phyloP scores from a whole-genome alignment of 2,329 filamentous ascomycete species.

The Macrophomina phaseolina region DNA sequence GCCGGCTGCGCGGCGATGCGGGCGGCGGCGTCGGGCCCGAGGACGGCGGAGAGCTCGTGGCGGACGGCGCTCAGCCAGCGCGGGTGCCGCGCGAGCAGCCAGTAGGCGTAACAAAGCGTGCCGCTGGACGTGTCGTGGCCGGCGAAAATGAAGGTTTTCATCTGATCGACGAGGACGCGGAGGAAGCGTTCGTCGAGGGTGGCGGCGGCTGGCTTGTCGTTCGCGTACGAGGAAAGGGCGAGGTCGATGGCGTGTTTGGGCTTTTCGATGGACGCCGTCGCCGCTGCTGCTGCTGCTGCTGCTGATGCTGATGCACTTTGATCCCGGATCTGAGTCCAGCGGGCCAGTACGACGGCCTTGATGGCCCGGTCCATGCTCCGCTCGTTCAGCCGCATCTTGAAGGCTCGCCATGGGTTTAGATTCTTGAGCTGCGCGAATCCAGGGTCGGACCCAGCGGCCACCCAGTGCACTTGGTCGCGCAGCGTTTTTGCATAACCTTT shows the following conservation, averaged over 20 bases:
- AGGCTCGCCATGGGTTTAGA: background rate
- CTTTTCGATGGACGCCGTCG: background rate
- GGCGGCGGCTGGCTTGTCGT: background rate
- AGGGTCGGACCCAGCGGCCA: background rate
- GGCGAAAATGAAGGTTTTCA: slow-evolving; percentile 39
- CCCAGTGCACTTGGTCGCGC: background rate
- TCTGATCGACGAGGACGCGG: background rate
- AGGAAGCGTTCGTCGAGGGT: background rate
- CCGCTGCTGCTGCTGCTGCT: no score
- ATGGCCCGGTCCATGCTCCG: background rate
- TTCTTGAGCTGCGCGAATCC: background rate
- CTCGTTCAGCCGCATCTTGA: background rate
- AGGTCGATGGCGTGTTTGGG: background rate
- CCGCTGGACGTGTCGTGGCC: slow-evolving; percentile 44
- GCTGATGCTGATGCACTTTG: no score
- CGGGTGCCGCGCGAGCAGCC: slow-evolving; percentile 37
- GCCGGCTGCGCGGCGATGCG: slow-evolving; percentile 31
- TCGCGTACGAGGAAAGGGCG: background rate
- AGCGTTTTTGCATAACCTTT: background rate
- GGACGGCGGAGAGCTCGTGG: slow-evolving; percentile 38
- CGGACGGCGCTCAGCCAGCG: slow-evolving; percentile 33
- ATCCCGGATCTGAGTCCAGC: background rate
- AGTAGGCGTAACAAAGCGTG: slow-evolving; percentile 38
- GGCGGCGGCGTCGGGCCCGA: slow-evolving; percentile 33
- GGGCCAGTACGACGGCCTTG: background rate